A percentile compares a stretch with the other conserved stretches of the same genome.
Conservation (phyloP, 2,329 filamentous ascomycete genomes). For the Emmonsiellopsis sp. region DNA sequence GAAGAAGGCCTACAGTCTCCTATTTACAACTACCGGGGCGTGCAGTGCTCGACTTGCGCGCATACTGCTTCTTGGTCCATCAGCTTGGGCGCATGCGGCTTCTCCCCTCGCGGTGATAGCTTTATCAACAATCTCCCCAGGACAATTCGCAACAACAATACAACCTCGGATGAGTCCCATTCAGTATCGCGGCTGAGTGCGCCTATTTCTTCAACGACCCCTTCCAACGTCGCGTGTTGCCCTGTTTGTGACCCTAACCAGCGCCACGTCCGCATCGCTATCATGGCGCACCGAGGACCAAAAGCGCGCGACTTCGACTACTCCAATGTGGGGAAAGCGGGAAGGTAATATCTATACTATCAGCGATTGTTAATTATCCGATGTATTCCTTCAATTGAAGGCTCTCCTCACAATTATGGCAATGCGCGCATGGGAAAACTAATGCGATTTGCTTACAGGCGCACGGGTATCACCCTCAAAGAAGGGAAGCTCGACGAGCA, state of each 20-base stretch:
- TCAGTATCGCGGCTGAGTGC: background rate
- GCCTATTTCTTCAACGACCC: slow-evolving; percentile 5
- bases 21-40: no score
- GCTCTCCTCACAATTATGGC: background rate
- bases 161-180: background rate
- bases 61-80: no score
- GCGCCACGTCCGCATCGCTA: slow-evolving; percentile 7
- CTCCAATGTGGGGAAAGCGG: slow-evolving; percentile 39
- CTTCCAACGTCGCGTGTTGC: slow-evolving; percentile 16
- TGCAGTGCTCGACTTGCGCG: no score
- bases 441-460: slow-evolving; percentile 44
- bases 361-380: background rate
- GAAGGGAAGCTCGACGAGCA: slow-evolving; percentile 82
- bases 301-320: slow-evolving; percentile 40
- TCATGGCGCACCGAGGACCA: slow-evolving; percentile 31
- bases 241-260: background rate
- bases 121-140: background rate
- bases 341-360: slow-evolving; percentile 28
- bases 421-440: slow-evolving; percentile 3
- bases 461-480: slow-evolving; percentile 76
- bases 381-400: background rate
- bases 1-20: no score
- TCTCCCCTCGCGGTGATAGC: background rate
- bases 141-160: background rate
- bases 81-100: background rate